A percentile compares a stretch with the other conserved stretches of the same genome.
Conservation (phyloP, 768 basidiomycete genomes). For the Kwoniella sp. region DNA sequence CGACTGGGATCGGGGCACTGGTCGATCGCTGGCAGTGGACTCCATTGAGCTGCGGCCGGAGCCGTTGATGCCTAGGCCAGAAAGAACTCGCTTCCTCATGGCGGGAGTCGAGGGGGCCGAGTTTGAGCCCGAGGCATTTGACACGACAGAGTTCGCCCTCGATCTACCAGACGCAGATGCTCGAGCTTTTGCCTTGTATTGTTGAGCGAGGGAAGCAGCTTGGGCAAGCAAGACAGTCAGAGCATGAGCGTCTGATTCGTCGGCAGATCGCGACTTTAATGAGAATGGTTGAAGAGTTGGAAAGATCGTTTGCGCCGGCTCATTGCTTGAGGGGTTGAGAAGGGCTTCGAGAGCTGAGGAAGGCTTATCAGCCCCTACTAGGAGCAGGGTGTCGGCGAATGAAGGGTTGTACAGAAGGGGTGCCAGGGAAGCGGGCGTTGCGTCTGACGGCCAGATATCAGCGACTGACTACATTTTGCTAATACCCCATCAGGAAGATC, state of each 20-base stretch:
- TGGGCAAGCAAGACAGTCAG: slow-evolving; percentile 27
- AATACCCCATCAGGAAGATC: no score
- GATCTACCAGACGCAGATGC: not conserved
- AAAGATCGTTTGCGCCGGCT: slow-evolving; percentile 19
- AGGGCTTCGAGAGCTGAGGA: slow-evolving; percentile 34
- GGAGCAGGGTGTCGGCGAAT: slow-evolving; percentile 33
- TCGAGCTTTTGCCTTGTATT: slow-evolving; percentile 13
- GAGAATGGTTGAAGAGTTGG: slow-evolving; percentile 35
- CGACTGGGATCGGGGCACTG: not conserved
- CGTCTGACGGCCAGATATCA: slow-evolving; percentile 15
- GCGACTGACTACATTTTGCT: no score
- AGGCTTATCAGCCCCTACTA: slow-evolving; percentile 28
- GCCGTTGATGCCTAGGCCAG: slow-evolving; percentile 8
- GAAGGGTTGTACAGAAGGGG: slow-evolving; percentile 37
- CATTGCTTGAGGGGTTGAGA: slow-evolving; percentile 13
- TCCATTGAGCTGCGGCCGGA: slow-evolving; percentile 10
- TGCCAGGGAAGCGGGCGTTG: slow-evolving; percentile 29
- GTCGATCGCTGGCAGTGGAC: slow-evolving; percentile 11
- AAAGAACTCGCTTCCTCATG: slow-evolving; percentile 12
- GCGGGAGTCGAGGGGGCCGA: slow-evolving; percentile 15
- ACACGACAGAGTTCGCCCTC: slow-evolving; percentile 11
- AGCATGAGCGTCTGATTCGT: slow-evolving; percentile 15
- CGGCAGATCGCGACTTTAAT: not conserved
- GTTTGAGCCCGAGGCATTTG: slow-evolving; percentile 6
- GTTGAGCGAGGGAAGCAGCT: slow-evolving; percentile 24